Evolutionary conservation across 176 grass and related monocot species (phyloP).

Genomic region (Oryza longistaminata): DNA sequence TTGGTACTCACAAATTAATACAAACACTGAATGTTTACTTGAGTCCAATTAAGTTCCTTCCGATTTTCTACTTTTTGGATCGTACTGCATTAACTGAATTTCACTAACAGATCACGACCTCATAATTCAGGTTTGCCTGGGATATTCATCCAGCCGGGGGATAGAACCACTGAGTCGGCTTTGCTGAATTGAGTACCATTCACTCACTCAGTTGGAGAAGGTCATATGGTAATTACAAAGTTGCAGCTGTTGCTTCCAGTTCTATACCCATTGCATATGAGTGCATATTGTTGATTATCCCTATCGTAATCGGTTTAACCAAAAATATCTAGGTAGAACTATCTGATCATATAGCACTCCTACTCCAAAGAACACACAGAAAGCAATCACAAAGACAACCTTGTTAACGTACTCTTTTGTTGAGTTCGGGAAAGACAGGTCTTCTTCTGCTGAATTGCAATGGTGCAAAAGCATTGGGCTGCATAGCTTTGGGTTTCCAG

Average conservation of each 20-base stretch:
- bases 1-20: too few relatives aligned
- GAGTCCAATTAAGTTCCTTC: too few relatives aligned
- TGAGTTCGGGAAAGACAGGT: not conserved
- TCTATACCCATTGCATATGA: too few relatives aligned
- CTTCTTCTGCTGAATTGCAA: not conserved
- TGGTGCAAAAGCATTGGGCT: conserved; percentile 17
- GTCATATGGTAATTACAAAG: not conserved
- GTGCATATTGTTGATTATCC: too few relatives aligned
- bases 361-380: conserved; percentile 38
- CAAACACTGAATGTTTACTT: too few relatives aligned
- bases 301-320: not conserved
- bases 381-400: conserved; percentile 17
- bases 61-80: too few relatives aligned
- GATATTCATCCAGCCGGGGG: too few relatives aligned
- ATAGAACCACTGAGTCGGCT: not conserved
- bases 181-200: not conserved
- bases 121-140: too few relatives aligned
- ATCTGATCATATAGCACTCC: conserved; percentile 44
- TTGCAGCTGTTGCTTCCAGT: too few relatives aligned
- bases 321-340: not conserved
- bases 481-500: conserved; percentile 47
- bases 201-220: not conserved
- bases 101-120: too few relatives aligned
- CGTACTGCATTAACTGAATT: too few relatives aligned
- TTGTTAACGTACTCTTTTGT: not conserved